Evolutionary conservation across 2,329 filamentous ascomycete species (phyloP), one percentile per base, ranked within the genome.

Genomic region (Aspergillus fischeri): DNA sequence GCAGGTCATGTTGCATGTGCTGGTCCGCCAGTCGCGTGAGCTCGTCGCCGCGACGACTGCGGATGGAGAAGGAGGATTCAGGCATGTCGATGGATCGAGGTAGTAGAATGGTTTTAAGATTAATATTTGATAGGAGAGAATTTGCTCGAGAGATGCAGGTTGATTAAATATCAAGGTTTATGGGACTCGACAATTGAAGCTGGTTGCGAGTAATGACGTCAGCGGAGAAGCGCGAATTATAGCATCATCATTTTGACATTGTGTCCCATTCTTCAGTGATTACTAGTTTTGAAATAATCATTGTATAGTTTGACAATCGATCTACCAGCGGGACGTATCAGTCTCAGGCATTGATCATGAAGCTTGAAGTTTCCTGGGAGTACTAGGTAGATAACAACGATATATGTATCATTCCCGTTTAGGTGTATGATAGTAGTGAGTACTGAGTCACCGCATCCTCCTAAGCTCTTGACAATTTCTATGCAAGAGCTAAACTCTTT

Each of bases 1-100:
- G 75, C 41, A 86, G 77, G 63, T 86, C 83, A 58, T 85, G 77
- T 62, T 86, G 75, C 55, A 85, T 68, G 67, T 86, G 84, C 61
- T 84, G 72, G 59, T 85, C 80, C 20, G 83, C 84, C 3, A 87
- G 78, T 51, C 74, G 74, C 47, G 71, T 71, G 17, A 86, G 78
- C 57, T 86, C 83, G 17, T 80, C 75, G 42, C 74, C 73, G 49
- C 78, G 68, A 51, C 70, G 73, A 58, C 73, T 78, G 53, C 81
- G 78, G 63, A 81, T 70, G 41, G 77, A 64, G 17, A 81, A 78
- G 51, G 82, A 67, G 3, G 78, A 77, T 57, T 82, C 78, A 49
- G 75, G 67, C 59, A 70, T 70, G 17, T 3, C 5, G 11, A 41
- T 49, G 20, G 14, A 6, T 8, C 24, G n/a, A 21, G 9, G 10